These are phyloP conservation scores for Centrapalus pauciflorus DNA, from an alignment of 129 eudicot species.

Conservation along the genomic window DNA sequence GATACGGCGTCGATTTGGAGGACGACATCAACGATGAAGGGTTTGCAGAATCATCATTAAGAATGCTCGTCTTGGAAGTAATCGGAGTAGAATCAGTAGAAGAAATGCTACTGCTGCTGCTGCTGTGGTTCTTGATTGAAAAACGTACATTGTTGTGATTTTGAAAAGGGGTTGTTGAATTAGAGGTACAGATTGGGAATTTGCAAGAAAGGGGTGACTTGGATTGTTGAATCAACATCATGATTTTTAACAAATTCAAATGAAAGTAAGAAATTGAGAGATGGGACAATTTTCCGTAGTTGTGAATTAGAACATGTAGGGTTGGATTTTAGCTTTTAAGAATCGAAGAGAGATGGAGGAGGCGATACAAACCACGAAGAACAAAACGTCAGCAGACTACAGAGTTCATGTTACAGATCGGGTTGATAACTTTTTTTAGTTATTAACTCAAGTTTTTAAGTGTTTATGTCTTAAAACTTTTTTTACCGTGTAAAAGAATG, in stretches of 20 bases:
- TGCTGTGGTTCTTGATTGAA: conserved; percentile 1
- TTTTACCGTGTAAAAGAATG: no score
- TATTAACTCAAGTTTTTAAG: no score
- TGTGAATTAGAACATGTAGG: not conserved
- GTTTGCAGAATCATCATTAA: not conserved
- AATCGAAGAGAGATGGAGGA: not conserved
- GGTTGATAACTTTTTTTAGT: no score
- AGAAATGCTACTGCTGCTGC: not conserved
- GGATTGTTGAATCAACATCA: conserved; percentile 24
- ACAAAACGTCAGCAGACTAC: not conserved
- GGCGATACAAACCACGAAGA: conserved; percentile 20
- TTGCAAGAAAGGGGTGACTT: conserved; percentile 5
- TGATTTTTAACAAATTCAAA: not conserved
- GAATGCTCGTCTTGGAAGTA: not conserved
- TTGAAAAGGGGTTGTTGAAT: conserved; percentile 5
- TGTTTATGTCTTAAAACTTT: no score
- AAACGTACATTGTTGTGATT: conserved; percentile 7
- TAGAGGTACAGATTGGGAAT: conserved; percentile 9
- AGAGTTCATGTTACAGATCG: no score
- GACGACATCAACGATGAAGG: conserved; percentile 21
- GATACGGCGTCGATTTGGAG: conserved; percentile 32
- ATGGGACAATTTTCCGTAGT: not conserved
- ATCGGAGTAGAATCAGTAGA: not conserved
- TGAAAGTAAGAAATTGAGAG: not conserved
- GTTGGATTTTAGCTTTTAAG: not conserved